Percentiles rank a stretch among this genome's conserved stretches.
Conservation (phyloP, 2,329 filamentous ascomycete species). For the Plenodomus tracheiphilus region DNA sequence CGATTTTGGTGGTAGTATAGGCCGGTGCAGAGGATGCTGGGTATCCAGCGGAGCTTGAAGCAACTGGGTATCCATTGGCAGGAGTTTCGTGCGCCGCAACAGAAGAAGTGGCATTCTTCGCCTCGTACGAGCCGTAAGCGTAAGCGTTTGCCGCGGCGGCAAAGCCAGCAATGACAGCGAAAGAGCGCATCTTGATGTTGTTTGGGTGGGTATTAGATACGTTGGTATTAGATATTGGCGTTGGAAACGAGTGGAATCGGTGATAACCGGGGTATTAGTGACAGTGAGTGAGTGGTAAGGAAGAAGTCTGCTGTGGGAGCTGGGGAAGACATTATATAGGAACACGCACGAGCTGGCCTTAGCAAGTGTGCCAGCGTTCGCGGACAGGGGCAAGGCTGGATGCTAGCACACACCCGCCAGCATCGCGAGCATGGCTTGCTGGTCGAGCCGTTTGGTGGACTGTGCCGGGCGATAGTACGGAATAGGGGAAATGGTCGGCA, state of each 20-base stretch:
- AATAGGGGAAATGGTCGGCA: slow-evolving; percentile 35
- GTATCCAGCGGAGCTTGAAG: background rate
- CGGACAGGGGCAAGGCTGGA: slow-evolving; percentile 28
- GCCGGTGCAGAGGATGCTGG: no score
- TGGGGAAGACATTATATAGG: slow-evolving; percentile 43
- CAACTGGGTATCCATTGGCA: background rate
- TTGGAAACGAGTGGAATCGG: slow-evolving; percentile 48
- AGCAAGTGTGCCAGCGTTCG: slow-evolving; percentile 22
- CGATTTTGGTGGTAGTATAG: slow-evolving; percentile 34
- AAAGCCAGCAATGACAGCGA: slow-evolving; percentile 37
- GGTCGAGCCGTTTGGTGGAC: slow-evolving; percentile 29
- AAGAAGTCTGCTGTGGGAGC: slow-evolving; percentile 18
- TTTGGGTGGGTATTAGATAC: slow-evolving; percentile 36
- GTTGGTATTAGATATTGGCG: slow-evolving; percentile 41
- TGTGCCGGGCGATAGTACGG: slow-evolving; percentile 31
- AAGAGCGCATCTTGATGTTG: slow-evolving; percentile 46
- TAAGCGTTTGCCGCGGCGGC: slow-evolving; percentile 30
- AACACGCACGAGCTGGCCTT: slow-evolving; percentile 25
- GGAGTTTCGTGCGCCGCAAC: background rate
- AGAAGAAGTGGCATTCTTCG: background rate
- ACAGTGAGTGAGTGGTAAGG: slow-evolving; percentile 45
- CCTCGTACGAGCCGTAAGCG: slow-evolving; percentile 10
- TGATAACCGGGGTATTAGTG: slow-evolving; percentile 43
- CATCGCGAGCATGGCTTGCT: slow-evolving; percentile 27
- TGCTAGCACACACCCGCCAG: slow-evolving; percentile 32